These are phyloP conservation scores for Aspergillus chevalieri DNA, from an alignment of 2,329 filamentous ascomycete species.

Conservation along the genomic window DNA sequence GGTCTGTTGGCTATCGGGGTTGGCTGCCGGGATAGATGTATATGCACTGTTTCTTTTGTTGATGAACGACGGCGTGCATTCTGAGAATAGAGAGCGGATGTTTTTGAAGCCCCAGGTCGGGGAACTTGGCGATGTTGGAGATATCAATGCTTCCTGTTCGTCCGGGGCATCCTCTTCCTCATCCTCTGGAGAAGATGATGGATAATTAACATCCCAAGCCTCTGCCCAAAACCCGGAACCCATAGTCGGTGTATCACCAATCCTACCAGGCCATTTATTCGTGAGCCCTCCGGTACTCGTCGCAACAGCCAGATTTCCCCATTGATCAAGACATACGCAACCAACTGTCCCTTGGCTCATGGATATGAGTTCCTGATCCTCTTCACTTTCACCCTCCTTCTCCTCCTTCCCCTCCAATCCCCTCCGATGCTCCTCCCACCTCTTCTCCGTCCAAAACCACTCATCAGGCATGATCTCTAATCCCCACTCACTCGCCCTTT, in stretches of 20 bases:
- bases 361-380: conserved; percentile 9
- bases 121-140: too few species aligned
- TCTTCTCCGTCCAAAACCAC: conserved; percentile 73
- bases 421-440: conserved; percentile 71
- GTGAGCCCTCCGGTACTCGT: conserved; percentile 72
- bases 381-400: neutral
- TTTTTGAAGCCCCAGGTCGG: neutral
- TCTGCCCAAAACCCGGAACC: conserved; percentile 90
- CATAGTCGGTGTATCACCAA: conserved; percentile 78
- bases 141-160: too few species aligned
- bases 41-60: conserved; percentile 2
- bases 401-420: conserved; percentile 44
- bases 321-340: conserved; percentile 71
- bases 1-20: neutral
- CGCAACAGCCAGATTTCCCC: conserved; percentile 64
- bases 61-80: conserved; percentile 10
- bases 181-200: neutral
- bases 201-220: conserved; percentile 54
- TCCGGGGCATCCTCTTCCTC: too few species aligned
- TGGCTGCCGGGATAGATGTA: conserved; percentile 6
- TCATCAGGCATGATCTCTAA: conserved; percentile 61
- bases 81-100: conserved; percentile 8
- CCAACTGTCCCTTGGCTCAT: conserved; percentile 79
- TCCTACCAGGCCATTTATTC: conserved; percentile 78
- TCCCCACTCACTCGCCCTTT: conserved; percentile 56